Percentiles rank a stretch among this genome's conserved stretches.
These are phyloP conservation scores for Tulasnella sp. DNA, from an alignment of 768 basidiomycete species.

Conservation along the genomic window DNA sequence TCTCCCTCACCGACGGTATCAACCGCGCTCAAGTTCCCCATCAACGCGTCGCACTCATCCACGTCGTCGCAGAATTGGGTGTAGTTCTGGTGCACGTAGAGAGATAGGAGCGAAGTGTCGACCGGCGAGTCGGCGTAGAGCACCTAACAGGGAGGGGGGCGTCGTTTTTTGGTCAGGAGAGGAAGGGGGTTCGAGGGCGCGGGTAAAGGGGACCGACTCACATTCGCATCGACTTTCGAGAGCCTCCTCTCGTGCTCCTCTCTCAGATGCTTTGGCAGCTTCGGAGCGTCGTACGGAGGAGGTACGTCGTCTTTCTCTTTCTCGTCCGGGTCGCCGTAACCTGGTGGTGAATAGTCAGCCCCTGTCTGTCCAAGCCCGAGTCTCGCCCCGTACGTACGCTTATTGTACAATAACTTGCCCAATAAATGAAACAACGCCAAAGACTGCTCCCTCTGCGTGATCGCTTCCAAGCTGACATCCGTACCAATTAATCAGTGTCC, in stretches of 20 bases:
- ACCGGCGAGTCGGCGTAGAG: conserved; percentile 80
- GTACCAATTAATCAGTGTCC: not conserved
- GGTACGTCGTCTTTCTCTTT: conserved; percentile 46
- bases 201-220: conserved; percentile 14
- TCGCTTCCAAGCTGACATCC: conserved; percentile 45
- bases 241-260: conserved; percentile 34
- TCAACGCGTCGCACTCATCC: conserved; percentile 57
- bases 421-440: conserved; percentile 84
- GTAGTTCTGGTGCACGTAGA: conserved; percentile 94
- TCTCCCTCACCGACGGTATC: conserved; percentile 21
- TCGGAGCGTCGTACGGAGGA: conserved; percentile 20
- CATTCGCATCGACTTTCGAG: conserved; percentile 23
- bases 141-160: conserved; percentile 32
- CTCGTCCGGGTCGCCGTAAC: conserved; percentile 58
- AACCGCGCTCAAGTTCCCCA: conserved; percentile 66
- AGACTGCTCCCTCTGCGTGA: conserved; percentile 75
- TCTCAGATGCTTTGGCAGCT: conserved; percentile 32
- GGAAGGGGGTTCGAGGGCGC: not conserved
- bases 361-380: not conserved
- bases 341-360: conserved; percentile 28
- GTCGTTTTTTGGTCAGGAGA: too few species aligned
- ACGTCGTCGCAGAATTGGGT: conserved; percentile 68
- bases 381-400: conserved; percentile 53
- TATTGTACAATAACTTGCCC: conserved; percentile 91
- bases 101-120: conserved; percentile 75